Base-by-base conservation (phyloP, 371 early-diverging fungal genomes). In the Rhizomucor miehei region DNA sequence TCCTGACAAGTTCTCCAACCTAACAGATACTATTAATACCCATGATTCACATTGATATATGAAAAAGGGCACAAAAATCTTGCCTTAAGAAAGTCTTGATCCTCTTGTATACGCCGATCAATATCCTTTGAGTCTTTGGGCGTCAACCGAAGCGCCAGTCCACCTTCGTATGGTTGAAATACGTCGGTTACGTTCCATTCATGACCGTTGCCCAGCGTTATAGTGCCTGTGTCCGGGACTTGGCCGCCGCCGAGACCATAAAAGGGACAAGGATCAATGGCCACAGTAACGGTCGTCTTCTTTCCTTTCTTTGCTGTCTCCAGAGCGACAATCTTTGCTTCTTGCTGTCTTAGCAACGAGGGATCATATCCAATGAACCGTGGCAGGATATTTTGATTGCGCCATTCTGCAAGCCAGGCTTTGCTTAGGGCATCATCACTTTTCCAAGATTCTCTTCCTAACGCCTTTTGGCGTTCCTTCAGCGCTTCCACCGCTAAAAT, bases 161-260 rank as follows among this genome's bases (percentile, higher is more conserved):
- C 67, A 9, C 80, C 77, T 50, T 80, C 82, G 54, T 83, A 80
- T 1, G 84, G 82, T n/a, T 79, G 76, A 9, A 71, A 68, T 0
- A 82, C 84, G 56, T 81, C 81, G 0, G 60, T 52, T 0, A 82
- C 80, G 1, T 69, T 49, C 82, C 80, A 80, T 29, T 69, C 62
- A 23, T 64, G 61, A 2, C 80, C 77, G 44, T 83, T 79, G 9
- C 68, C 66, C 11, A 81, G 48, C 1, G 65, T 64, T 12, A 86
- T 46, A 0, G 41, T 52, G 16, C 90, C 90, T 0, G 63, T 56
- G 52, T 90, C 90, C 8, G 87, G 71, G 14, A 78, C 83, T 61
- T 90, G 90, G 3, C 90, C 90, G 53, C 90, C 90, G 10, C 90
- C 88, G 8, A 80, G 59, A 0, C 87, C 87, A 52, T 90, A 90